Evolutionary conservation across 257 asterid species (phyloP).

Genomic region (Paraleonurus japonicus): DNA sequence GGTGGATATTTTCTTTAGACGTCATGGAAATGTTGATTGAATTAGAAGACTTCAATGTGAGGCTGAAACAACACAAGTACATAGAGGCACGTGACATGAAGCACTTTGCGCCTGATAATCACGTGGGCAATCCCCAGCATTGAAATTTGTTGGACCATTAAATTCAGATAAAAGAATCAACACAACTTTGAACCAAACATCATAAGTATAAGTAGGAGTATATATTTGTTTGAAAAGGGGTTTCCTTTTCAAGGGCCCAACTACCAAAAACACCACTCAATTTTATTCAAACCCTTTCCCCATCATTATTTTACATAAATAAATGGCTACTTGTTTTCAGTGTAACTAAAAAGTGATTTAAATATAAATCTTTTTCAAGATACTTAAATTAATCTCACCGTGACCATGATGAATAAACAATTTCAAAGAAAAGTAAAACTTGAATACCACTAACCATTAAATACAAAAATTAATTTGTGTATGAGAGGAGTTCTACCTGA

Average conservation of each 20-base stretch:
- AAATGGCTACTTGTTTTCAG: too few relatives aligned
- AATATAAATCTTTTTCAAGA: too few relatives aligned
- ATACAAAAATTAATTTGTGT: too few relatives aligned
- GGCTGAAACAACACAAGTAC: background rate
- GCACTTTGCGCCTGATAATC: slow-evolving; percentile 19
- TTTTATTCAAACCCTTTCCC: background rate
- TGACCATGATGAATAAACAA: too few relatives aligned
- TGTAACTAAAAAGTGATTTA: too few relatives aligned
- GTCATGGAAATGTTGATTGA: background rate
- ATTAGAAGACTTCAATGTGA: background rate
- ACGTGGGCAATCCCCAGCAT: slow-evolving; percentile 24
- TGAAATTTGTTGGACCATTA: slow-evolving; percentile 15
- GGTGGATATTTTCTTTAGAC: background rate
- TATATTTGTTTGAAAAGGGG: slow-evolving; percentile 11
- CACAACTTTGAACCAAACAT: slow-evolving; percentile 9
- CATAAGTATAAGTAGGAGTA: too few relatives aligned
- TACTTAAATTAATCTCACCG: too few relatives aligned
- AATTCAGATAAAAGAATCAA: slow-evolving; percentile 12
- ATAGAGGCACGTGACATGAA: slow-evolving; percentile 24
- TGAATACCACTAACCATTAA: too few relatives aligned
- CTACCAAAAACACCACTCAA: background rate
- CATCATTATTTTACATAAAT: background rate
- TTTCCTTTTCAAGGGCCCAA: background rate
- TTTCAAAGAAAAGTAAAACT: too few relatives aligned
- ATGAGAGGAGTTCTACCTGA: too few relatives aligned